These are phyloP conservation scores for Pythium plurisporium DNA, from an alignment of 352 stramenopile genomes.

Conservation along the genomic window DNA sequence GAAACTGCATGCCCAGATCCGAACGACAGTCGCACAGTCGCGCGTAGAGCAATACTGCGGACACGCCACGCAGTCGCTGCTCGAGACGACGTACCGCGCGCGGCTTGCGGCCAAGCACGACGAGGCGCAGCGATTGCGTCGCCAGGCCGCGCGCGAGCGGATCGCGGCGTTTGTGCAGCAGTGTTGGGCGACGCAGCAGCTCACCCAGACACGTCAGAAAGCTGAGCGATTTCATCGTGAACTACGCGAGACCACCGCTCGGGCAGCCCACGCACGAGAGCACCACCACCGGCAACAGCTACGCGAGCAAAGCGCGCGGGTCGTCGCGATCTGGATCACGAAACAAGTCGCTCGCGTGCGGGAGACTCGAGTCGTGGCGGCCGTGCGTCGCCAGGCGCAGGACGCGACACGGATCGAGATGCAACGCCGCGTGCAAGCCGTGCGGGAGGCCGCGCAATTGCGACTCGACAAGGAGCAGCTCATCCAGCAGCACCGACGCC, in stretches of 20 bases:
- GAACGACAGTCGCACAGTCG: background rate
- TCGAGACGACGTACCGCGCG: constrained; percentile 15
- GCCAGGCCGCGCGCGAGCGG: constrained; percentile 22
- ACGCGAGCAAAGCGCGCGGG: constrained; percentile 26
- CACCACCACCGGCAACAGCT: background rate
- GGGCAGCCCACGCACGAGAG: background rate
- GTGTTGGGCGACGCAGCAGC: constrained; percentile 12
- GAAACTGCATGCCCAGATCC: background rate
- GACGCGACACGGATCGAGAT: background rate
- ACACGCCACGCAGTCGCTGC: constrained; percentile 2
- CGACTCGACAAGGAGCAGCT: constrained; percentile 8
- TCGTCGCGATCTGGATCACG: constrained; percentile 36
- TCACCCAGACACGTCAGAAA: constrained; percentile 24
- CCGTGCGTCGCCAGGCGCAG: background rate
- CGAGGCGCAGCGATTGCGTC: constrained; percentile 32
- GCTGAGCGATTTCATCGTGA: too few species aligned
- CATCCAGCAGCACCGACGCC: background rate
- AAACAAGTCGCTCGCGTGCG: constrained; percentile 12
- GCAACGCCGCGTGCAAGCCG: background rate
- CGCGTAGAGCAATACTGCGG: background rate
- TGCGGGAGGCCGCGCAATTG: background rate
- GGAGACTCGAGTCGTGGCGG: background rate
- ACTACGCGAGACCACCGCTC: background rate
- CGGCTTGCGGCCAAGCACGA: constrained; percentile 27
- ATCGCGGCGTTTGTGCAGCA: constrained; percentile 25